Base-by-base conservation (phyloP, 176 grass and related monocot species). In the Thalia dealbata region DNA sequence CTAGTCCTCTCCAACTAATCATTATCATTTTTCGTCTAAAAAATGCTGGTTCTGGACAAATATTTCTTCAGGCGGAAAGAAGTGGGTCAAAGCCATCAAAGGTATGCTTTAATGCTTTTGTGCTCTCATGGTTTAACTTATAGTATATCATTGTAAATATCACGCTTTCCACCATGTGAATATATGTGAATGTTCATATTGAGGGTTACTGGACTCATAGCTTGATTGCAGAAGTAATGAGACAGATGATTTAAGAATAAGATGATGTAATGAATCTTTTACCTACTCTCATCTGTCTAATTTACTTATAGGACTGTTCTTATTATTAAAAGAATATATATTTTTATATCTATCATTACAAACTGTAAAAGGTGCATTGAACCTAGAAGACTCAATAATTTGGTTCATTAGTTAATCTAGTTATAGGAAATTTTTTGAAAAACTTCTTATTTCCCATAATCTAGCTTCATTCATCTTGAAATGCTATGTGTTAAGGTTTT, bases 81-180 rank as follows among this genome's bases (percentile, higher is more conserved):
- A 77, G 64, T 79, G 70, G 72, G 19, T 52, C 78, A n/a, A 91
- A 90, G 64, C 84, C 85, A 80, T 96, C 80, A 66, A 96, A 83
- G 92, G 89, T 96, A 87, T 83, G 71, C 50, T 69, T 73, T 69
- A 1, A 67, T 28, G 21, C 32, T 43, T 83, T 21, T 32, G 61
- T 80, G 44, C 23, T 10, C 50, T 51, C 26, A n/a, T 79, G 28
- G 27, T 79, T 74, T 30, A 64, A 73, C 7, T 30, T 74, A 14
- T 18, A 58, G 21, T 75, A 18, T 24, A 12, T 30, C 3, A 75
- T 22, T 66, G 32, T 29, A 14, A 41, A 30, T 45, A 29, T 55
- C 50, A 13, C 74, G 55, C 6, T 15, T 21, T 16, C 59, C 42
- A 60, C 50, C 14, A 7, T 66, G 27, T 62, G 64, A 51, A 27